Base-by-base conservation (phyloP, 1,139 yeast species). In the Groenewaldozyma auringiensis region DNA sequence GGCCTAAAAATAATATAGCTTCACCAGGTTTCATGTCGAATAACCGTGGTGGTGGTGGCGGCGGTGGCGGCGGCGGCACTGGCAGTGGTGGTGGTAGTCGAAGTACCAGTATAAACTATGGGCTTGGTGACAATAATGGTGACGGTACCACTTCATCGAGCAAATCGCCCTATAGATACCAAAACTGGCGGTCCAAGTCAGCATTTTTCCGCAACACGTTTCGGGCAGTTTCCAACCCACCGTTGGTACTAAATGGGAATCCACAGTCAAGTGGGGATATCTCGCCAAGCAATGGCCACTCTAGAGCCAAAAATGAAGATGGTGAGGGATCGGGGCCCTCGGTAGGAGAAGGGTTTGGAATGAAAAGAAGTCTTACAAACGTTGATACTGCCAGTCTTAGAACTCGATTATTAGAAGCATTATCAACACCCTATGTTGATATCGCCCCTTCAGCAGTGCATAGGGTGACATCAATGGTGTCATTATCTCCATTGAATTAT, bases 181-280 rank as follows among this genome's bases (percentile, higher is more conserved):
- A 43, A 13, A 27, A 14, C 8, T 35, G 38, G 39, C 8, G 27
- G 27, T 25, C 43, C 32, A 21, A 36, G 31, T 32, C 43, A 21
- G 38, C 43, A 32, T 41, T 41, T 33, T 41, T 14, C 20, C n/a
- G 40, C 35, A 41, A 41, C 21, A 41, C 43, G 29, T 34, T 45
- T 61, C 43, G 55, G 50, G 39, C 54, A 54, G 64, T 62, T 2
- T 55, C 65, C 1, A 61, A 62, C 50, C 59, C 54, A 35, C 67
- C 62, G 42, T 52, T 58, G 55, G 57, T 57, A 37, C 44, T 50
- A 20, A 43, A 44, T 33, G 50, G 38, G 13, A 35, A 35, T 13
- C 38, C 38, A 21, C 38, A 35, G 38, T 9, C 22, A 25, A 25
- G 29, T 25, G 11, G 29, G 29, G 29, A 25, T 11, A 25, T 25